phyloP scores from a whole-genome alignment of 2,329 filamentous ascomycete species.

The Emergomyces pasteurianus region DNA sequence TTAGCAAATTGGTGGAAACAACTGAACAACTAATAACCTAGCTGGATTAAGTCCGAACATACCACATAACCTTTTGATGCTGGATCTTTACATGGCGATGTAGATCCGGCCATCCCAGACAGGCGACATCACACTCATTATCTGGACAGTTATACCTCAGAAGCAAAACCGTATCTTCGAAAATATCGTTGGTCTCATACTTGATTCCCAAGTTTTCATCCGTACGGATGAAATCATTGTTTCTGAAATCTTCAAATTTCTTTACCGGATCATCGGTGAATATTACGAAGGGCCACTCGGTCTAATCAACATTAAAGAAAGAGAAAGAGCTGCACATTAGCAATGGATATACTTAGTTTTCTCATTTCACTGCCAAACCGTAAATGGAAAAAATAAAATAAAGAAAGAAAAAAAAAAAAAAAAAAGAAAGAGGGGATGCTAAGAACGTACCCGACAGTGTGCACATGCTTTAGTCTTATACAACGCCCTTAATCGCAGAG shows the following conservation, averaged over 20 bases:
- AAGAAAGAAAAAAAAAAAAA: no score
- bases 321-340: slow-evolving; percentile 1
- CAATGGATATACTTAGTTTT: background rate
- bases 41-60: slow-evolving; percentile 17
- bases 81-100: slow-evolving; percentile 68
- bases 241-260: slow-evolving; percentile 70
- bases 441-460: slow-evolving; percentile 67
- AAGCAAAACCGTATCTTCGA: slow-evolving; percentile 77
- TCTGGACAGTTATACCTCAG: slow-evolving; percentile 94
- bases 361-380: background rate
- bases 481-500: slow-evolving; percentile 75
- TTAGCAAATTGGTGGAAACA: background rate
- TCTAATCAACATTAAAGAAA: slow-evolving; percentile 18
- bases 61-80: slow-evolving; percentile 80
- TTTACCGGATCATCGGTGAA: slow-evolving; percentile 81
- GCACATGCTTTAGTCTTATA: slow-evolving; percentile 96
- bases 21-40: background rate
- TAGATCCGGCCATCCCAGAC: slow-evolving; percentile 65
- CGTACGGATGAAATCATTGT: slow-evolving; percentile 59
- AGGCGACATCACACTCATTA: slow-evolving; percentile 69
- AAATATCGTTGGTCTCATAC: slow-evolving; percentile 79
- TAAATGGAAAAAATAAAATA: background rate
- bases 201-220: slow-evolving; percentile 84
- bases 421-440: background rate
- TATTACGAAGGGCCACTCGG: slow-evolving; percentile 56